phyloP scores from a whole-genome alignment of 2,329 filamentous ascomycete species.

The Botrytis sinoallii region DNA sequence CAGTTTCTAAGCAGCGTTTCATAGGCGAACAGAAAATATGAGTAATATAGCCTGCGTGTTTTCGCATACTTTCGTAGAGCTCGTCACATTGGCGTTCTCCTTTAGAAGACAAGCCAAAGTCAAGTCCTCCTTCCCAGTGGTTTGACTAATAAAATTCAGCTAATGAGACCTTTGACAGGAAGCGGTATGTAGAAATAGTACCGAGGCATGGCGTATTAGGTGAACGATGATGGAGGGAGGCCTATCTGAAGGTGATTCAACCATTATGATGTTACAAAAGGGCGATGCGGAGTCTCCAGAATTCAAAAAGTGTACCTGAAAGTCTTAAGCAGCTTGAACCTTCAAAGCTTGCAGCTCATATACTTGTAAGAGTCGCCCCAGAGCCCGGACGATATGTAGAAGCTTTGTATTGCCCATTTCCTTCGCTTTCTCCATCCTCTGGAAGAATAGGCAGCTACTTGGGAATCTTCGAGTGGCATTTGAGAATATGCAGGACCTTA shows the following conservation, averaged over 20 bases:
- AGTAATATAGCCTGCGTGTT: not conserved
- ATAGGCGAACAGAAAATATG: constrained; percentile 11
- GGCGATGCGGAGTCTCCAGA: not conserved
- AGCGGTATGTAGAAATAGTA: not conserved
- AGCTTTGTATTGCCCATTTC: not conserved
- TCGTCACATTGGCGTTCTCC: not conserved
- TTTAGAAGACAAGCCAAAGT: not conserved
- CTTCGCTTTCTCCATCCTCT: not conserved
- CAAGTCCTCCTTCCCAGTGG: not conserved
- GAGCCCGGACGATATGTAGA: not conserved
- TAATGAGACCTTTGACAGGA: not conserved
- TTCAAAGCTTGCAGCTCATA: not conserved
- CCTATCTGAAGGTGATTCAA: not conserved
- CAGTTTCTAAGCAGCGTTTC: constrained; percentile 2
- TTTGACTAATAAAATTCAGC: not conserved
- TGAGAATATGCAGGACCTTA: not conserved
- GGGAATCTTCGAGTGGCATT: not conserved
- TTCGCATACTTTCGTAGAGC: constrained; percentile 3
- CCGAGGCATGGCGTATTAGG: not conserved
- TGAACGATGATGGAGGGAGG: not conserved
- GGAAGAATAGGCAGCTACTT: not conserved
- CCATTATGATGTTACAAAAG: not conserved
- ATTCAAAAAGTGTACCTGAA: not conserved
- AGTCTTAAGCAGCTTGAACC: not conserved
- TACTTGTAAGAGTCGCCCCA: not conserved